Percentiles rank a stretch among this genome's conserved stretches.
Conservation (phyloP, 1,284 basidiomycete species). For the Rhodotorula sp. region DNA sequence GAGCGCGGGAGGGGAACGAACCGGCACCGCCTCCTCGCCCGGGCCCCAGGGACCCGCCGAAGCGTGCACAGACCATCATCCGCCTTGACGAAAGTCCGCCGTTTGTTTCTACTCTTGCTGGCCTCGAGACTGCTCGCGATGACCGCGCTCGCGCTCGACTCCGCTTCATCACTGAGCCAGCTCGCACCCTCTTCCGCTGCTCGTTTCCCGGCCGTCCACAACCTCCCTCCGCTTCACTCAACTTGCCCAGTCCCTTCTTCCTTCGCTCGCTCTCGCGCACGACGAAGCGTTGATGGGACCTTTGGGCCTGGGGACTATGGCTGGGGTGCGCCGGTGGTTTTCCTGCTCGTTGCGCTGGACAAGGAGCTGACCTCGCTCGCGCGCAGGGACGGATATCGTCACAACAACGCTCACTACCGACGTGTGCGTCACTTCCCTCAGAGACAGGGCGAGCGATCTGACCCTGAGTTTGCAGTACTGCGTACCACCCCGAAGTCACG, state of each 20-base stretch:
- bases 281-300: neutral
- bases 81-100: no score
- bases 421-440: neutral
- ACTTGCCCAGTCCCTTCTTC: neutral
- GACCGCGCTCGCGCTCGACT: neutral
- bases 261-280: neutral
- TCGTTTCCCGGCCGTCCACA: neutral
- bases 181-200: neutral
- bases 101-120: no score
- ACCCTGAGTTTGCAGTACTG: neutral
- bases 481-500: neutral
- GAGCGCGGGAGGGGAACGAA: no score
- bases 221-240: neutral
- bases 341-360: neutral
- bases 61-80: no score
- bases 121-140: neutral
- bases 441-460: neutral
- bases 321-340: constrained; percentile 6
- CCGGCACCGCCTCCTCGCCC: neutral
- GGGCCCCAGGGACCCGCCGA: no score
- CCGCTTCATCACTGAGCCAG: neutral
- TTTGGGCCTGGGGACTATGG: constrained; percentile 15
- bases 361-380: neutral
- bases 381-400: constrained; percentile 7
- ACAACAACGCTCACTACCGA: constrained; percentile 1